phyloP scores from a whole-genome alignment of 257 asterid species.

The Solanum chaucha region DNA sequence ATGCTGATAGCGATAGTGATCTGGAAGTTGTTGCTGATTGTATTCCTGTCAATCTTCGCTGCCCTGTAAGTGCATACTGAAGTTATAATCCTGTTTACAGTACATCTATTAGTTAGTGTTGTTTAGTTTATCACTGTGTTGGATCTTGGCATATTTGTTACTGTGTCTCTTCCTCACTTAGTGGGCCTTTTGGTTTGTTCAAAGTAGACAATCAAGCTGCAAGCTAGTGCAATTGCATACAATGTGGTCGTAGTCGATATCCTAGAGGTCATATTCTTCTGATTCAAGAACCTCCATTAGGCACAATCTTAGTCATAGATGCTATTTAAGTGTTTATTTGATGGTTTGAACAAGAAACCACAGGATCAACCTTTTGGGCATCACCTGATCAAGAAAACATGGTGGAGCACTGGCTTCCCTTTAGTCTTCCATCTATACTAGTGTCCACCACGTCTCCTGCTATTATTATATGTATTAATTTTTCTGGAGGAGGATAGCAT shows the following conservation, averaged over 20 bases:
- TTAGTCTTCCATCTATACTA: not conserved
- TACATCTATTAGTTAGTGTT: not conserved
- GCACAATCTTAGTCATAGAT: not conserved
- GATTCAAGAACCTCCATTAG: not conserved
- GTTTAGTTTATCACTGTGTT: not conserved
- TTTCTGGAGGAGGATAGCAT: not conserved
- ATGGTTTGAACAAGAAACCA: not conserved
- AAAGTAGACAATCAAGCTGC: not conserved
- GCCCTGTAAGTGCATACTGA: constrained; percentile 68
- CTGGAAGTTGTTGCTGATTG: constrained; percentile 96
- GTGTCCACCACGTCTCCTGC: not conserved
- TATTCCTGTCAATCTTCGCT: constrained; percentile 91
- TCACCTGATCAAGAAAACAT: not conserved
- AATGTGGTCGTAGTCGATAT: not conserved
- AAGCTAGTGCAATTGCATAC: not conserved
- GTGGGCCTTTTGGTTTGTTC: not conserved
- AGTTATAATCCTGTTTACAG: not conserved
- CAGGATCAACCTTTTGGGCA: not conserved
- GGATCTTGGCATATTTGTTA: not conserved
- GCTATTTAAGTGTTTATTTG: not conserved
- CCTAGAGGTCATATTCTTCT: not conserved
- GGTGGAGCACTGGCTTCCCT: not conserved
- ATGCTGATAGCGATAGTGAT: constrained; percentile 98
- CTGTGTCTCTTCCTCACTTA: not conserved
- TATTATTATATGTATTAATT: not conserved